Percentiles rank a stretch among this genome's conserved stretches.
Evolutionary conservation across 2,329 filamentous ascomycete genomes (phyloP).

Genomic region (Fusarium longipes): DNA sequence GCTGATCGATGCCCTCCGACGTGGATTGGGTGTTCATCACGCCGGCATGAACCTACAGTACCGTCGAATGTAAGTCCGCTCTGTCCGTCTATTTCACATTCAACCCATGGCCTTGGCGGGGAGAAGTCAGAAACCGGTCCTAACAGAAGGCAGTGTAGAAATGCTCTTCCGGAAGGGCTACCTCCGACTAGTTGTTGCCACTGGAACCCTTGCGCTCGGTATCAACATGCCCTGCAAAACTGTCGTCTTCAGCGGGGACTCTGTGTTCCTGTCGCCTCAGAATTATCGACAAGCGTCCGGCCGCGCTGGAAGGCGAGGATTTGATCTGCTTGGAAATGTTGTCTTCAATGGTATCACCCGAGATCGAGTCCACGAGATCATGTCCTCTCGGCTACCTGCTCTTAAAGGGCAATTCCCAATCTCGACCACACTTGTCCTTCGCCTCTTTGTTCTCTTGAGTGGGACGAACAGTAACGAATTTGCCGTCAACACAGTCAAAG

Average conservation of each 20-base stretch:
- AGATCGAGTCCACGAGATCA: slow-evolving; percentile 72
- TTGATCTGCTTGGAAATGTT: slow-evolving; percentile 83
- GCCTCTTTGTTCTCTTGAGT: slow-evolving; percentile 74
- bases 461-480: slow-evolving; percentile 72
- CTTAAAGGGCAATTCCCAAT: slow-evolving; percentile 83
- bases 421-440: slow-evolving; percentile 77
- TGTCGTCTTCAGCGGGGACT: slow-evolving; percentile 80
- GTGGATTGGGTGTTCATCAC: slow-evolving; percentile 82
- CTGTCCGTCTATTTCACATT: too few species aligned
- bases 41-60: slow-evolving; percentile 84
- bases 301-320: slow-evolving; percentile 82
- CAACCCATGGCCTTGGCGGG: too few species aligned
- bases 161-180: slow-evolving; percentile 80
- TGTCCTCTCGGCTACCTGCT: slow-evolving; percentile 79
- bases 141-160: slow-evolving; percentile 65
- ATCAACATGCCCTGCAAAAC: slow-evolving; percentile 90
- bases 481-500: slow-evolving; percentile 70
- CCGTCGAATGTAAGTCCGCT: slow-evolving; percentile 66
- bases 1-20: slow-evolving; percentile 69
- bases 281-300: slow-evolving; percentile 83
- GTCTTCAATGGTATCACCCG: slow-evolving; percentile 76
- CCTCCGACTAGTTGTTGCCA: slow-evolving; percentile 77
- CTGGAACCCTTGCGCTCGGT: slow-evolving; percentile 79
- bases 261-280: slow-evolving; percentile 76
- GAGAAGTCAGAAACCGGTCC: too few species aligned